A percentile compares a stretch with the other conserved stretches of the same genome.
These are phyloP conservation scores for Leptographium galeiforme DNA, from an alignment of 2,329 filamentous ascomycete species.

Conservation along the genomic window DNA sequence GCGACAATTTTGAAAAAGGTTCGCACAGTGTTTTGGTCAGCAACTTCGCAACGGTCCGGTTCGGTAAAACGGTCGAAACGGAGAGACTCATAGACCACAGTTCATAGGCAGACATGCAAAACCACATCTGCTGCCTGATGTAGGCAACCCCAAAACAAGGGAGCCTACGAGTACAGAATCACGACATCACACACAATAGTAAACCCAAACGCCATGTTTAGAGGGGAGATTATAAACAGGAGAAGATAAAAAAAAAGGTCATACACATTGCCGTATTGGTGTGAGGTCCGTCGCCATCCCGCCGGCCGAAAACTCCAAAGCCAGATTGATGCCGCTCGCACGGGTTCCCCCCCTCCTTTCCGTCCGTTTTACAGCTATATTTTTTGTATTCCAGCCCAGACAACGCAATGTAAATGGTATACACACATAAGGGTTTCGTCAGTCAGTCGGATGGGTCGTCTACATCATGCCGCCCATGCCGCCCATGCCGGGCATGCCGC, in stretches of 20 bases:
- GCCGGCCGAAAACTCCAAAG: constrained; percentile 7
- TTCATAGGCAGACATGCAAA: too few relatives aligned
- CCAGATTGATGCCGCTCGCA: background rate
- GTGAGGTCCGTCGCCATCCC: constrained; percentile 2
- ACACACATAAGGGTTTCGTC: background rate
- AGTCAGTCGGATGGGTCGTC: constrained; percentile 14
- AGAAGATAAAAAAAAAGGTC: background rate
- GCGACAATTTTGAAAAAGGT: background rate
- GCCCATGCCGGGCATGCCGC: constrained; percentile 51
- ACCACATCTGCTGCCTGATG: too few relatives aligned
- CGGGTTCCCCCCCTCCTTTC: background rate
- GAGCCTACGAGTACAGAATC: background rate
- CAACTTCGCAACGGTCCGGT: background rate
- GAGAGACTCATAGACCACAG: background rate
- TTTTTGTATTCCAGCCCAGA: background rate
- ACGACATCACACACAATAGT: background rate
- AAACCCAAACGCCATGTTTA: background rate
- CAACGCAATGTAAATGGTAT: background rate
- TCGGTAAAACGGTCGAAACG: background rate
- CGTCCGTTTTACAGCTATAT: background rate
- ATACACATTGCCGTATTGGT: background rate
- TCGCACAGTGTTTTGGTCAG: background rate
- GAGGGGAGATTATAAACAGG: constrained; percentile 1
- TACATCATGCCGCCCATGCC: constrained; percentile 48
- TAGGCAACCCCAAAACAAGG: too few relatives aligned